Evolutionary conservation across 2,329 filamentous ascomycete genomes (phyloP), one percentile per base, ranked within the genome.

Genomic region (Aspergillus pseudonomiae): DNA sequence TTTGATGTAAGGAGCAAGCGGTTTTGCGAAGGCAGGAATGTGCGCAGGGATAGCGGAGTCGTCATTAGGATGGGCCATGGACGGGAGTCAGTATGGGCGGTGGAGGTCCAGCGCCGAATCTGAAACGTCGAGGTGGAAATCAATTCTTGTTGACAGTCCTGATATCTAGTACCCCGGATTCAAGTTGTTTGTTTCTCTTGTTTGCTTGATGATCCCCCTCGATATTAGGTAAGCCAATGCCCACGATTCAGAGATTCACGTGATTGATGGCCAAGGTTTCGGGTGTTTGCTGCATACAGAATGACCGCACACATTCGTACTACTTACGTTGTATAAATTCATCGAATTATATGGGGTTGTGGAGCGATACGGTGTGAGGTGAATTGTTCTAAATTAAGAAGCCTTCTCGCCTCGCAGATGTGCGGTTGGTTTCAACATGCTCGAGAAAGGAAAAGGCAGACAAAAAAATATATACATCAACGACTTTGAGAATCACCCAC

Each of bases 1-100:
- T 62, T 74, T 78, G 68, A 80, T 67, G 70, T 79, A 80, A 67
- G 77, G 78, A 66, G 71, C 67, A 32, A 80, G 70, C 21, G 71
- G 75, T 65, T 71, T 74, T 57, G 73, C 73, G 63, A 77, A 75
- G 55, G 69, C 63, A 58, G 77, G 76, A 70, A 78, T 74, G 72
- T 75, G 61, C 65, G 64, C 62, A 66, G 63, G 58, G 55, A 50
- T 61, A 57, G 62, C 32, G 43, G 63, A 62, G 56, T 64, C 48
- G 62, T 67, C 60, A 59, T 36, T 60, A 6, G 39, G 66, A 43
- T 57, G 67, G 60, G 71, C 67, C 74, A 76, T 76, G 28, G 16
- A 26, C 57, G 10, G 26, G 50, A 32, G 57, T 43, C 41, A 57
- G 26, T 12, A 21, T 43, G 45, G 24, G 30, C n/a, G 34, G 19